Evolutionary conservation across 495 filamentous ascomycete species (phyloP), one percentile per base, ranked within the genome.

Genomic region (Talaromyces nanjingensis): DNA sequence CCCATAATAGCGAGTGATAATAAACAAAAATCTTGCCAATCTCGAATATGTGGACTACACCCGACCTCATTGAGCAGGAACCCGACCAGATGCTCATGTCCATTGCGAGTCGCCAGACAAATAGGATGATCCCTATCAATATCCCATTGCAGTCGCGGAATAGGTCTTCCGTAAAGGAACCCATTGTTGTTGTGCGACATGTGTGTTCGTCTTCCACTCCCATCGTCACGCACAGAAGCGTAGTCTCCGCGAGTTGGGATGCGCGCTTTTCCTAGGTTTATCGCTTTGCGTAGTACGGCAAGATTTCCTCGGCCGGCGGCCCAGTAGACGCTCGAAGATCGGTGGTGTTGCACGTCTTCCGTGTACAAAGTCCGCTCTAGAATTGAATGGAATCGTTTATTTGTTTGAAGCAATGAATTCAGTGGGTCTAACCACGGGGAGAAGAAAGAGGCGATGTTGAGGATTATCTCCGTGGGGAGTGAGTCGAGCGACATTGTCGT

Each of bases 51-150:
- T 9, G 56, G 56, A 59, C 56, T 59, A 16, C 31, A 59, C 16
- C 16, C 6, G 29, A 37, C 18, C 16, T 59, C 27, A 59, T 59
- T 16, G 1, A 59, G 56, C 31, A 59, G 22, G 29, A 59, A 59
- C 12, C 9, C 22, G 14, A 59, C 56, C 29, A 59, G 29, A 6
- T 59, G 29, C 2, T 37, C 56, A 18, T 37, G 56, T 4, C 56
- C 56, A 6, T 37, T 37, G 11, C 12, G 56, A 37, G 56, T 22
- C 6, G 56, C 31, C 1, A 20, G 16, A 22, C 16, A 59, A 22
- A 59, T 59, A 3, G 56, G 56, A 59, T 59, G 56, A 6, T 59
- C 56, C 16, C 31, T 59, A 22, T 29, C 22, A 55, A 55, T 14
- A 20, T 14, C 52, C 52, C 24, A 27, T 3, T 16, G 29, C 29